Base-by-base conservation (phyloP, 139 green algal species). In the Picochlorum costavermella region DNA sequence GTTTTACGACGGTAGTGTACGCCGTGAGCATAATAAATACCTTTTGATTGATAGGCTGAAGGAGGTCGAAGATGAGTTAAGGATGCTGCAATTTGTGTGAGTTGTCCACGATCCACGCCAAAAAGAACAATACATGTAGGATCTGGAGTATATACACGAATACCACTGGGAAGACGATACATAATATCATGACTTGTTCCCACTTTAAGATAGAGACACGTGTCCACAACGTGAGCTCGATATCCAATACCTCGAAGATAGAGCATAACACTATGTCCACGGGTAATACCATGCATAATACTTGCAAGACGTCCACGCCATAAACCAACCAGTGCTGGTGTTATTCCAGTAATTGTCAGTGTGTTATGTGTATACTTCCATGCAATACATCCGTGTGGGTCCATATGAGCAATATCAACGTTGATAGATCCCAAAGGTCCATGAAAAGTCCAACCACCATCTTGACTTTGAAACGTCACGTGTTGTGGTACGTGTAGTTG, bases 81-180 rank as follows among this genome's bases (percentile, higher is more conserved):
- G 71, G 65, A 70, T 51, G 30, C 30, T 60, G 70, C 78, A 60
- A 78, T 70, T 78, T 84, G 75, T 30, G 64, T 78, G 11, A 80
- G 56, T 67, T 81, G 68, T 62, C 75, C 77, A 49, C 74, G 72
- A 70, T 80, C 72, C 50, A 80, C 70, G n/a, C 74, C 74, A 59
- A 71, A 80, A 53, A 79, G 43, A 56, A 67, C 72, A 71, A 84
- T 66, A 48, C 61, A 14, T 61, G 75, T 80, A 43, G 72, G 65
- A 31, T 81, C 75, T 50, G 73, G 59, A 29, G 77, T 61, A 78
- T 79, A 84, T 43, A 76, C 31, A 56, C 68, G 62, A 59, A 82
- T 49, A 31, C 53, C 70, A 28, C 26, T 40, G 55, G 72, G 64
- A 36, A 83, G 48, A 56, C 53, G 45, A 63, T 73, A 77, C 26